These are phyloP conservation scores for Alternaria burnsii DNA, from an alignment of 2,329 filamentous ascomycete genomes.

Conservation along the genomic window DNA sequence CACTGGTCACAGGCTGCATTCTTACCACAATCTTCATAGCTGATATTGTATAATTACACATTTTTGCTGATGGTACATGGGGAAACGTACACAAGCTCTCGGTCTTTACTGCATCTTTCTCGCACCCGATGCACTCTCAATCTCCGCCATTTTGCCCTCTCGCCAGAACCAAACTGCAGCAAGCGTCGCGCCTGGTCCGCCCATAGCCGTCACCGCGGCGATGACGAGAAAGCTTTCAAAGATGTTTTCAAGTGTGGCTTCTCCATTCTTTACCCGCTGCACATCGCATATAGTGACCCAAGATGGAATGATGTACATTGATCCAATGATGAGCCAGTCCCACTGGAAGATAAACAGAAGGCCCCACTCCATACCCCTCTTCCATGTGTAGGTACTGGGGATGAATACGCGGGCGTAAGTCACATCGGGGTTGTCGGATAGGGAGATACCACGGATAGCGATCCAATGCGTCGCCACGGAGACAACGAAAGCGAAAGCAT, in stretches of 20 bases:
- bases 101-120: constrained; percentile 21
- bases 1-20: too few relatives aligned
- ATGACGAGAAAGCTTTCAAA: constrained; percentile 17
- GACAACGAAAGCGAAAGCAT: constrained; percentile 15
- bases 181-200: constrained; percentile 23
- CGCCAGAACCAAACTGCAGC: constrained; percentile 28
- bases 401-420: constrained; percentile 21
- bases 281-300: constrained; percentile 26
- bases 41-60: neutral
- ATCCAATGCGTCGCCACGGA: constrained; percentile 18
- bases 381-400: constrained; percentile 19
- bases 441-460: constrained; percentile 19
- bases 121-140: constrained; percentile 15
- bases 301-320: constrained; percentile 10
- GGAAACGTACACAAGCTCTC: too few relatives aligned
- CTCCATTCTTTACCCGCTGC: constrained; percentile 19
- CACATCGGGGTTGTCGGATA: constrained; percentile 21
- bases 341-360: constrained; percentile 32
- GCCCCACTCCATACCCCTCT: constrained; percentile 12
- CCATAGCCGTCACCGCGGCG: constrained; percentile 13
- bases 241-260: constrained; percentile 13
- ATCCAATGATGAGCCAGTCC: constrained; percentile 22
- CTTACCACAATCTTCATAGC: too few relatives aligned
- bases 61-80: neutral
- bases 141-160: constrained; percentile 21